phyloP scores from a whole-genome alignment of 108 stramenopile genomes.

The Seminavis robusta region DNA sequence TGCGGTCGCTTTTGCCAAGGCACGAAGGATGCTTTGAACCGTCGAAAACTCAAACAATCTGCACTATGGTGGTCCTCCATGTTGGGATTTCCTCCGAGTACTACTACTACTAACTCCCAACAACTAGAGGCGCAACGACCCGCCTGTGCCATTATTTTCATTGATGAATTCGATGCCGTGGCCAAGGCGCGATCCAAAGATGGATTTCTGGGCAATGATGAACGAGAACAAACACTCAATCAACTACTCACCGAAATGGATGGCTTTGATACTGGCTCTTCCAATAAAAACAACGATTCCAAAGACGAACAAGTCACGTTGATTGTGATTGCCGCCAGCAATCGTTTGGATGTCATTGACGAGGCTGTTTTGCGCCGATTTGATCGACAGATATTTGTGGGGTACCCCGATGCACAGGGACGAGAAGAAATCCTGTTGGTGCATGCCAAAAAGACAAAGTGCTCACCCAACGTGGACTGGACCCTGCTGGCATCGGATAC shows the following conservation, averaged over 20 bases:
- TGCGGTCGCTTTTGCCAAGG: conserved; percentile 80
- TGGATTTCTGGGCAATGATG: conserved; percentile 69
- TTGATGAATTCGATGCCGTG: conserved; percentile 96
- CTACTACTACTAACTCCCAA: not conserved
- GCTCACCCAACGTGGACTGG: conserved; percentile 33
- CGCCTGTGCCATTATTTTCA: conserved; percentile 87
- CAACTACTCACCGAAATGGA: conserved; percentile 95
- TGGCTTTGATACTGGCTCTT: too few relatives aligned
- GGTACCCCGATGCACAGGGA: conserved; percentile 79
- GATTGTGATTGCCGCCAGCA: conserved; percentile 79
- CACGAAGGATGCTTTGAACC: conserved; percentile 43
- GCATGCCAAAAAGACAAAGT: conserved; percentile 57
- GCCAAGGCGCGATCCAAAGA: conserved; percentile 69
- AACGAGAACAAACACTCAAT: conserved; percentile 95
- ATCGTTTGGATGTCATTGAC: conserved; percentile 74
- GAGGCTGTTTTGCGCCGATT: conserved; percentile 93
- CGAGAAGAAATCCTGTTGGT: conserved; percentile 83
- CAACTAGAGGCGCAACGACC: conserved; percentile 15
- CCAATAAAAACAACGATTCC: not conserved
- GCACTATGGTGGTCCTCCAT: too few relatives aligned
- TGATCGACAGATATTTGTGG: conserved; percentile 90
- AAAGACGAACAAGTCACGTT: conserved; percentile 45
- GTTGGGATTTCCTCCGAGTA: too few relatives aligned
- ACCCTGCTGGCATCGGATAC: conserved; percentile 19
- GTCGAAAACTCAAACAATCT: not conserved